Base-by-base conservation (phyloP, 208 protist species). In the Trypanosoma conorhini region DNA sequence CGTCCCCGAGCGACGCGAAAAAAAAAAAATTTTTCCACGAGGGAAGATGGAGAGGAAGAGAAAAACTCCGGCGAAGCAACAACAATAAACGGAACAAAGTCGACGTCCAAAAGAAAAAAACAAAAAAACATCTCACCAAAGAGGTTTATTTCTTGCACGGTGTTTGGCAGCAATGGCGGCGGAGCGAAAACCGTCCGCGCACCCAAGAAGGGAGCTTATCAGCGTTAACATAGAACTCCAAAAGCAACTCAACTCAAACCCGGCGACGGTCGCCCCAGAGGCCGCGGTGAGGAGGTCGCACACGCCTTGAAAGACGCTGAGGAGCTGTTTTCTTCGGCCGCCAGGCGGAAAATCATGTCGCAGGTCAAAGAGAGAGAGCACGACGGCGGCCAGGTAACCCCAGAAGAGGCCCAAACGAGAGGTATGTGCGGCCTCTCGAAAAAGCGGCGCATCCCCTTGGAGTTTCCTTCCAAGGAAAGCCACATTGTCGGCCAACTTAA, bases 401-500 rank as follows among this genome's bases (percentile, higher is more conserved):
- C 62, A 90, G 74, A 94, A 94, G 24, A 96, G 76, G 5, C 74
- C 79, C 2, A 77, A 78, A 51, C 85, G 79, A 9, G 86, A 87
- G 4, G 82, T 21, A 48, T 77, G 52, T 3, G 72, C 62, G 54
- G 92, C 64, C 44, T 82, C 69, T 26, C 60, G 51, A 9, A 84
- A 59, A 24, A 78, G 33, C 10, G 60, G 22, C 30, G 69, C 72
- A 52, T 74, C 33, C n/a, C 67, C 67, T 33, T 69, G 40, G 62
- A 79, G 74, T 74, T 89, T 89, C 19, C 72, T 66, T 30, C 85
- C 86, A 44, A 86, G 12, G 60, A 83, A 96, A 0, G 87, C 83
- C 66, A 91, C 74, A 77, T 96, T 96, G 71, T 96, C 88, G 24
- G 86, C 71, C 5, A 88, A 42, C 55, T 83, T 88, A 79, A 96